These are phyloP conservation scores for Tremellales sp. DNA, from an alignment of 1,284 basidiomycete species.

Conservation along the genomic window DNA sequence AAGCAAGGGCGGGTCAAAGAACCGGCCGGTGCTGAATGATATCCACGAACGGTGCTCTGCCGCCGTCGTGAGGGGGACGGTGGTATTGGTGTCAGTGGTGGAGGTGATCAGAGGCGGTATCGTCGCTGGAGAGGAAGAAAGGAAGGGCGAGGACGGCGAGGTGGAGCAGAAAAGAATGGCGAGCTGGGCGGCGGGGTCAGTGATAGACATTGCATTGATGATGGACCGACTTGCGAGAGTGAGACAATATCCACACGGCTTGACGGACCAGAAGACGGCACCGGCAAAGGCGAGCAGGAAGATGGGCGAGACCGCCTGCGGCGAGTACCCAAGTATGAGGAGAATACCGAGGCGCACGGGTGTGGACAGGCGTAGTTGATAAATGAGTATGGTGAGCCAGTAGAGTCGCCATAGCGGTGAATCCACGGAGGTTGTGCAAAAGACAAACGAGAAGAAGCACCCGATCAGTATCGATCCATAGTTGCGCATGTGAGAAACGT, in stretches of 20 bases:
- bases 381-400: no score
- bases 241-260: constrained; percentile 38
- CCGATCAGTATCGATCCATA: not conserved
- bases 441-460: not conserved
- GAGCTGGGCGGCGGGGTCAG: constrained; percentile 12
- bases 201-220: not conserved
- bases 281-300: constrained; percentile 25
- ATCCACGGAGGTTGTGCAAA: not conserved
- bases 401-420: not conserved
- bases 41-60: constrained; percentile 30
- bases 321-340: not conserved
- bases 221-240: constrained; percentile 22
- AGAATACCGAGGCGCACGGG: no score
- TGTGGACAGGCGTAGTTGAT: no score
- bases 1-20: constrained; percentile 34
- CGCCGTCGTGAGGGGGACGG: constrained; percentile 13
- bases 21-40: constrained; percentile 25
- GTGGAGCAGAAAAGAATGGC: constrained; percentile 31
- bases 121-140: not conserved
- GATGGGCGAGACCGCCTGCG: constrained; percentile 31
- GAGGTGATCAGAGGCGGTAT: not conserved
- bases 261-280: constrained; percentile 25
- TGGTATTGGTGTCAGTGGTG: constrained; percentile 3
- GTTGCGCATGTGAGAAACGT: constrained; percentile 8
- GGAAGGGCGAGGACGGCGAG: no score